Conservation (phyloP, 257 asterid genomes). For the Paraleonurus japonicus region DNA sequence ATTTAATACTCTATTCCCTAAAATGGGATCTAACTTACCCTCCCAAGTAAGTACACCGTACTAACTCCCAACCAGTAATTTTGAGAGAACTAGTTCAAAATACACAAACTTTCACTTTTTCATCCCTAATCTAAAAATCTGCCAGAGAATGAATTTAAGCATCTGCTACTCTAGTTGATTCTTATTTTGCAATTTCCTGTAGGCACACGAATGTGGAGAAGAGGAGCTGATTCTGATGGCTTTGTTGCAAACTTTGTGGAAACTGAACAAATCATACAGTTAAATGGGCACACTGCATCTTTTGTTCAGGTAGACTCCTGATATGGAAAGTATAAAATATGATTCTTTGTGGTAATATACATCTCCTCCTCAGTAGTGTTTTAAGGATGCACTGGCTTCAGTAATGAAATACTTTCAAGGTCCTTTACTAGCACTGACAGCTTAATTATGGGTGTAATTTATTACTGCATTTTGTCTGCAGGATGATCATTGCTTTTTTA, state of each 20-base stretch:
- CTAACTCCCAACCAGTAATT: neutral
- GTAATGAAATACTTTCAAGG: constrained; percentile 19
- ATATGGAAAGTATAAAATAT: neutral
- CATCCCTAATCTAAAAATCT: neutral
- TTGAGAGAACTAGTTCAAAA: constrained; percentile 2
- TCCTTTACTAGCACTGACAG: constrained; percentile 21
- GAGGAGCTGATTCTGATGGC: constrained; percentile 99
- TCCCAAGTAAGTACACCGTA: neutral
- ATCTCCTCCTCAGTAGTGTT: constrained; percentile 1
- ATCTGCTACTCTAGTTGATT: constrained; percentile 18
- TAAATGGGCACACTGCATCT: constrained; percentile 82
- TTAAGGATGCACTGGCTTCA: constrained; percentile 13
- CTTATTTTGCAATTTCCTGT: constrained; percentile 24
- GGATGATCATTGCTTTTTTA: neutral
- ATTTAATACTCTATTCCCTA: neutral
- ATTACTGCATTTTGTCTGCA: constrained; percentile 1
- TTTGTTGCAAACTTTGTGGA: constrained; percentile 99
- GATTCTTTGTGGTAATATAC: constrained; percentile 2
- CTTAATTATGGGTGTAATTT: constrained; percentile 9
- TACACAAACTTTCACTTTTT: neutral
- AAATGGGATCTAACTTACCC: neutral
- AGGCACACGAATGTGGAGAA: constrained; percentile 99
- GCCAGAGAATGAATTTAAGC: neutral
- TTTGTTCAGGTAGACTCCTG: constrained; percentile 74
- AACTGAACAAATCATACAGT: constrained; percentile 83